Base-by-base conservation (phyloP, 2,329 filamentous ascomycete genomes). In the Neofusicoccum sp. region DNA sequence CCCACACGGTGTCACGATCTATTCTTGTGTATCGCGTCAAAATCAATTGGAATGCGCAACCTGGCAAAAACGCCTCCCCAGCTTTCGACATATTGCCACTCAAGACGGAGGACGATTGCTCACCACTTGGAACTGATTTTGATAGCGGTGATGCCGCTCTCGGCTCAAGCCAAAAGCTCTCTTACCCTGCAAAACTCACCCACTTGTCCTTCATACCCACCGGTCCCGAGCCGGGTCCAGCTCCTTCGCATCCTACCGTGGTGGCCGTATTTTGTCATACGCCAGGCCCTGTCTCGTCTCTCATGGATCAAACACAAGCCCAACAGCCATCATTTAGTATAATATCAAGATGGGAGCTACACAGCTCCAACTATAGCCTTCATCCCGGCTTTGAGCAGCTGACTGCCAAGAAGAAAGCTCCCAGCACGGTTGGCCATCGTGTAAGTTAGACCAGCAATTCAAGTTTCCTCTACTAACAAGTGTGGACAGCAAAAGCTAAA, bases 331-430 rank as follows among this genome's bases (percentile, higher is more conserved):
- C 85, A 0, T 86, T 89, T 66, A 96, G 88, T 66, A 84, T 93
- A 41, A 81, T 98, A 63, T 87, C 91, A 64, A 84, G 89, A 63
- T 98, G 93, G 93, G 88, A 95, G 66, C 72, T 93, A 8, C 81
- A 83, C 33, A 81, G 85, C 49, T 76, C 82, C n/a, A 85, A 88
- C 64, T 80, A 68, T 31, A 67, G 78, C 8, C 77, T 96, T 6
- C 89, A 95, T 70, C 77, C 87, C 1, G 89, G 88, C 11, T 93
- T 96, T 71, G 89, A 91, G 65, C 88, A 93, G 66, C 80, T 95
- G 28, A 85, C 86, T 6, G 81, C 82, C 44, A 85, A 88, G 66
- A 86, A 85, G 68, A 86, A 84, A 68, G 84, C 80, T 62, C 73
- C 74, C 9, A 51, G 12, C 2, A 20, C 38, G 9, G 62, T 36